Base-by-base conservation (phyloP, 2,329 filamentous ascomycete species). In the Cordyceps pruinosa region DNA sequence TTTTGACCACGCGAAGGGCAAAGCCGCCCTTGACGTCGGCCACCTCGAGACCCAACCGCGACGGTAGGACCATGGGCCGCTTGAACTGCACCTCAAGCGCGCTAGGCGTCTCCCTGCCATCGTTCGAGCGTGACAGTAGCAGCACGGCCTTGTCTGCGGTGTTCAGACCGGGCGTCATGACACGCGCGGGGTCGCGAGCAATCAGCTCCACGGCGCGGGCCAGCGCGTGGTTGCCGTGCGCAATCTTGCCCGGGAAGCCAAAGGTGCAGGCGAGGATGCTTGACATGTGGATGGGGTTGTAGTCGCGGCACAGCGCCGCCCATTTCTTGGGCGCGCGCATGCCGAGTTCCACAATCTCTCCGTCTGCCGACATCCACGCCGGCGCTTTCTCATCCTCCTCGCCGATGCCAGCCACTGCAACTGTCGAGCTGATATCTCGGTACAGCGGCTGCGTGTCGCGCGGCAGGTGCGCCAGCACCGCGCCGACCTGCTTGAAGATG, bases 201-300 rank as follows among this genome's bases (percentile, higher is more conserved):
- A 58, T n/a, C 25, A 47, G 35, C 44, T 58, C 49, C 26, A 58
- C 44, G 21, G 51, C 44, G 2, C 58, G 47, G 17, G 58, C 58
- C 17, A 59, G 58, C 19, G 52, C 58, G 28, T 59, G 58, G 42
- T 59, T 59, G 3, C 58, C 58, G 42, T 59, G 58, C 25, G 58
- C 58, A 26, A 56, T 59, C 42, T 44, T 56, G 39, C 52, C 52
- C 8, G 52, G 52, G 35, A 59, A 56, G 37, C 58, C 58, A 52
- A 59, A 59, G n/a, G 42, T 21, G 6, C 52, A 46, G 17, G 58
- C 58, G 17, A 59, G 42, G 15, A 56, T 28, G 26, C 58, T 44
- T 25, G 58, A 59, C 47, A 59, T 59, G 52, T 59, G 58, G 15
- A 59, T 59, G 15, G 58, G 58, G 42, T 59, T 59, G 53, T 59